phyloP scores from a whole-genome alignment of 768 basidiomycete species.

The Flagelloscypha sp. region DNA sequence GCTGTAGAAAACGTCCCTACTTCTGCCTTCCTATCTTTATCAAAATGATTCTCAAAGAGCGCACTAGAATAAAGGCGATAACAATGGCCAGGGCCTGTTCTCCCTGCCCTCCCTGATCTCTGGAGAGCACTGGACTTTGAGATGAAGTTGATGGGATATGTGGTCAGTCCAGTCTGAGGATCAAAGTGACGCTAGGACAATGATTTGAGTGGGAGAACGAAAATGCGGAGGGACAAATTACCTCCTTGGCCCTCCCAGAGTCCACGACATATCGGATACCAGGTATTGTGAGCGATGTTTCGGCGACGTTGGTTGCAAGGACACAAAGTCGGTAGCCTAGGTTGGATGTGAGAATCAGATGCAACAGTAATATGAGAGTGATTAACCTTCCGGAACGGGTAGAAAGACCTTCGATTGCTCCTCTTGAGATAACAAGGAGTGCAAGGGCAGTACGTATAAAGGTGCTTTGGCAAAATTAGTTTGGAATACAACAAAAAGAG shows the following conservation, averaged over 20 bases:
- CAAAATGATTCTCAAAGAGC: slow-evolving; percentile 88
- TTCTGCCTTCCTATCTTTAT: too few species aligned
- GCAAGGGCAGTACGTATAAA: slow-evolving; percentile 91
- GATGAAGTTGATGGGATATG: slow-evolving; percentile 89
- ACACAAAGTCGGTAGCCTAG: slow-evolving; percentile 80
- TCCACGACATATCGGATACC: slow-evolving; percentile 98
- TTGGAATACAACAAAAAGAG: slow-evolving; percentile 4
- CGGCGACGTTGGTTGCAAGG: slow-evolving; percentile 92
- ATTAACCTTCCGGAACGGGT: slow-evolving; percentile 78
- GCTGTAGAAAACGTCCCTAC: too few species aligned
- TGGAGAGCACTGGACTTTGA: slow-evolving; percentile 94
- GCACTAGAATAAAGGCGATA: slow-evolving; percentile 96
- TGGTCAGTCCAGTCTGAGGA: slow-evolving; percentile 71
- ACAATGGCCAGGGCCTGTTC: slow-evolving; percentile 97
- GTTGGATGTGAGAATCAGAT: too few species aligned
- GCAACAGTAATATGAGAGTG: too few species aligned
- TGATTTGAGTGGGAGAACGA: slow-evolving; percentile 2
- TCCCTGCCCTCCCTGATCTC: slow-evolving; percentile 91
- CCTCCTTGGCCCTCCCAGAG: slow-evolving; percentile 92
- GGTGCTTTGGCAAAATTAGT: slow-evolving; percentile 46
- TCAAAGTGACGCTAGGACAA: slow-evolving; percentile 71
- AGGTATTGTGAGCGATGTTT: slow-evolving; percentile 95
- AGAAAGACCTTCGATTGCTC: slow-evolving; percentile 93
- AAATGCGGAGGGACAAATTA: slow-evolving; percentile 18
- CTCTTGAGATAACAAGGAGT: slow-evolving; percentile 86